A percentile compares a stretch with the other conserved stretches of the same genome.
Evolutionary conservation across 768 basidiomycete species (phyloP).

Genomic region (Termitomyces sp.): DNA sequence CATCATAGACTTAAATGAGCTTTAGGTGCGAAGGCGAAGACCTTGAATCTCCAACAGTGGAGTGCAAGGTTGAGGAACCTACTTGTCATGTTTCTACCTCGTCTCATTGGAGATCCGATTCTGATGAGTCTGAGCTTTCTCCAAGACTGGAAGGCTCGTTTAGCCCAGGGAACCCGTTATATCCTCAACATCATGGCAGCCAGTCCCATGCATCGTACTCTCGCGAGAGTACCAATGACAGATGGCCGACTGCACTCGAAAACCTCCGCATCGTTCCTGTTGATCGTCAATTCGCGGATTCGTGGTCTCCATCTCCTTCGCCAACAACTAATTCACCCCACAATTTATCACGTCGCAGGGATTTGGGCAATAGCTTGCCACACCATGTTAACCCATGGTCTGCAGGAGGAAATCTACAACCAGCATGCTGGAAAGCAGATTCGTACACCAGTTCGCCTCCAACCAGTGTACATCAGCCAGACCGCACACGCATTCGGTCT

Average conservation of each 20-base stretch:
- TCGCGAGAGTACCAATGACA: constrained; percentile 20
- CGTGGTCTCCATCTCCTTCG: constrained; percentile 23
- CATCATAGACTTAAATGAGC: background rate
- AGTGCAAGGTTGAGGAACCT: constrained; percentile 46
- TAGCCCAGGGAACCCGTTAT: constrained; percentile 21
- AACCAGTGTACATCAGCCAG: constrained; percentile 20
- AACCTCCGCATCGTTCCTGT: constrained; percentile 22
- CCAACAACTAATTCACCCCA: constrained; percentile 17
- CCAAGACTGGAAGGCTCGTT: constrained; percentile 30
- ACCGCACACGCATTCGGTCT: constrained; percentile 33
- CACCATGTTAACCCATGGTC: constrained; percentile 29
- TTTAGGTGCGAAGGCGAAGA: constrained; percentile 29
- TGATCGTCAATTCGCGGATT: constrained; percentile 16
- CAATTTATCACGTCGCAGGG: constrained; percentile 27
- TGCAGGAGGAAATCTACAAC: constrained; percentile 28
- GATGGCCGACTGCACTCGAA: constrained; percentile 26
- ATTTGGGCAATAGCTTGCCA: constrained; percentile 21
- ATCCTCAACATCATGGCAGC: constrained; percentile 24
- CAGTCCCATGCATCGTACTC: constrained; percentile 21
- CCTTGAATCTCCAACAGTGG: constrained; percentile 28
- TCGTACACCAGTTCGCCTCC: constrained; percentile 22
- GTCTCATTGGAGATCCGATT: constrained; percentile 31
- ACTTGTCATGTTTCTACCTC: constrained; percentile 36
- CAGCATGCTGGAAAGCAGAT: constrained; percentile 35
- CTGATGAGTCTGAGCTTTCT: constrained; percentile 23